Conservation (phyloP, 2,329 filamentous ascomycete species). For the Ophiostoma quercus region DNA sequence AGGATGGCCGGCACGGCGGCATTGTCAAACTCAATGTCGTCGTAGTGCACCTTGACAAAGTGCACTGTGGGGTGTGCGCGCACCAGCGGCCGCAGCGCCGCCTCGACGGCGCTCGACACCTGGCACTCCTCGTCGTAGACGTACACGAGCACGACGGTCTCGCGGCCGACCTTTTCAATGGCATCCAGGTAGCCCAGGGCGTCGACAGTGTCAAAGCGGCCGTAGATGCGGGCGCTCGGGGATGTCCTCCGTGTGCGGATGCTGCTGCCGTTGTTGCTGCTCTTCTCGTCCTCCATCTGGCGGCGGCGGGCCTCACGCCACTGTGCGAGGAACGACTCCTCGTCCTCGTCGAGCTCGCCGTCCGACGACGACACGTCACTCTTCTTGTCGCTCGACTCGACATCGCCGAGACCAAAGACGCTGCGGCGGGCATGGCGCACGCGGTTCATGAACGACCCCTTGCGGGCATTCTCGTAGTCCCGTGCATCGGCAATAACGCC, state of each 20-base stretch:
- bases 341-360: conserved; percentile 55
- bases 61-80: conserved; percentile 63
- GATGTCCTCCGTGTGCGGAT: conserved; percentile 63
- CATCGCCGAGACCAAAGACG: conserved; percentile 45
- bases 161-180: conserved; percentile 78
- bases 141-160: conserved; percentile 85
- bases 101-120: conserved; percentile 72
- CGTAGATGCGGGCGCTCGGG: conserved; percentile 72
- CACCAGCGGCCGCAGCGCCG: conserved; percentile 70
- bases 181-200: conserved; percentile 91
- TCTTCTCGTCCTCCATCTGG: conserved; percentile 62
- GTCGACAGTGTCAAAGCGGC: conserved; percentile 76
- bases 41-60: conserved; percentile 86
- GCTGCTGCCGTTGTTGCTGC: conserved; percentile 34
- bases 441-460: conserved; percentile 49
- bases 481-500: conserved; percentile 81
- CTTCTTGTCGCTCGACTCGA: conserved; percentile 29
- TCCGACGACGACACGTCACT: conserved; percentile 41
- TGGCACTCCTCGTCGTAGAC: conserved; percentile 84
- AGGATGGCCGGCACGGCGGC: conserved; percentile 82
- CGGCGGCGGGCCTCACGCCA: conserved; percentile 78
- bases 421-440: conserved; percentile 51
- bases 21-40: conserved; percentile 90
- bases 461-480: conserved; percentile 64
- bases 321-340: conserved; percentile 73